Evolutionary conservation across 1,284 basidiomycete species (phyloP).

Genomic region (Flammula alnicola): DNA sequence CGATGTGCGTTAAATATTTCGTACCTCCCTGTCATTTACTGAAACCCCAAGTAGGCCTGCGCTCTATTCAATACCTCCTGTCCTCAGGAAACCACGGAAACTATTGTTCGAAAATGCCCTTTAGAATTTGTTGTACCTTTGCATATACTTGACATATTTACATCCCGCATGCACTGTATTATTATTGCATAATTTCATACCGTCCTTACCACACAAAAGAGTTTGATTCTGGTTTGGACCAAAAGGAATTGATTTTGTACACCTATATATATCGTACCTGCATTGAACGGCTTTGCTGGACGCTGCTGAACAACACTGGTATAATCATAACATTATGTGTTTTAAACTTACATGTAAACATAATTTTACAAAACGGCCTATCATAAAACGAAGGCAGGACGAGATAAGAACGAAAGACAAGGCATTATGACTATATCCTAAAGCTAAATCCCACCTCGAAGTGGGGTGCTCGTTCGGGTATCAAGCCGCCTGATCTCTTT

Average conservation of each 20-base stretch:
- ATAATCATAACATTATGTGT: neutral
- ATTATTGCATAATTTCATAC: constrained; percentile 21
- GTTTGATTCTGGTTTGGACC: too few species aligned
- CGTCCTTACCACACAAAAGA: too few species aligned
- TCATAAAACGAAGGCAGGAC: neutral
- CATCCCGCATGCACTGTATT: constrained; percentile 17
- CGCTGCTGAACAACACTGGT: neutral
- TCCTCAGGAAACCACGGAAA: constrained; percentile 41
- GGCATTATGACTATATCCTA: neutral
- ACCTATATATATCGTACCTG: too few species aligned
- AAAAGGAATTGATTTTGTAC: too few species aligned
- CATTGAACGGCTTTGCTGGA: too few species aligned
- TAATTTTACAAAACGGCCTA: neutral
- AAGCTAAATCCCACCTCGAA: constrained; percentile 18
- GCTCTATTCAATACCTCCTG: constrained; percentile 38
- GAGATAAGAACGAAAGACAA: neutral
- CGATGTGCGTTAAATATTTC: constrained; percentile 64
- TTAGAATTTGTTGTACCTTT: constrained; percentile 20
- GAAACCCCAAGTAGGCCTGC: constrained; percentile 18
- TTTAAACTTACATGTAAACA: constrained; percentile 1
- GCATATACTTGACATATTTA: constrained; percentile 8
- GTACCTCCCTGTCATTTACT: neutral
- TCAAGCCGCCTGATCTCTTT: constrained; percentile 78
- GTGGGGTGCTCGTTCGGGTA: constrained; percentile 72
- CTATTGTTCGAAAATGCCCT: constrained; percentile 43